A percentile compares a stretch with the other conserved stretches of the same genome.
Conservation (phyloP, 768 basidiomycete genomes). For the Chalciporus chontae region DNA sequence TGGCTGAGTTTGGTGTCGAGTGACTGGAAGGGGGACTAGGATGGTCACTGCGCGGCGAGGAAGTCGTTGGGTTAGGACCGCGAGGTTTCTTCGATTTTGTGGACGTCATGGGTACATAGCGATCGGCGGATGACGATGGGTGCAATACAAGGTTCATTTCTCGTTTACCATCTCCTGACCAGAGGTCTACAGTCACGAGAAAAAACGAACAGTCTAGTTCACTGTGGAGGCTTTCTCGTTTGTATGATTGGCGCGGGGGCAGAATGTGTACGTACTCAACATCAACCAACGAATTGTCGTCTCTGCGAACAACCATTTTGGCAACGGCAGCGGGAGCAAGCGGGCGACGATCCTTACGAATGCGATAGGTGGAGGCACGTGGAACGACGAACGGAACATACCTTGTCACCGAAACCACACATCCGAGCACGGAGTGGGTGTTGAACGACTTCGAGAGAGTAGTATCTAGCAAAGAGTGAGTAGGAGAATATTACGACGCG, state of each 20-base stretch:
- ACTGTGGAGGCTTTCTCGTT: constrained; percentile 36
- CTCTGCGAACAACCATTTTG: constrained; percentile 71
- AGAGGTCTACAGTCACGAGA: constrained; percentile 88
- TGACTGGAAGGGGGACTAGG: constrained; percentile 48
- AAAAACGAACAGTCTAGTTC: constrained; percentile 87
- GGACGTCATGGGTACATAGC: constrained; percentile 51
- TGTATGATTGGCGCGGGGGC: neutral
- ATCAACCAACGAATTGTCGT: constrained; percentile 65
- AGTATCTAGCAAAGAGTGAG: constrained; percentile 48
- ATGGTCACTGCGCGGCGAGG: constrained; percentile 31
- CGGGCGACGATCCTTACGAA: constrained; percentile 78
- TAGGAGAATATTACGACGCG: constrained; percentile 3
- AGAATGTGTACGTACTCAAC: constrained; percentile 58
- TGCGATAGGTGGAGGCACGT: constrained; percentile 11
- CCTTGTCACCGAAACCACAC: constrained; percentile 97
- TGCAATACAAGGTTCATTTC: constrained; percentile 91
- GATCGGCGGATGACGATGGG: constrained; percentile 68
- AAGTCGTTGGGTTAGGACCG: constrained; percentile 33
- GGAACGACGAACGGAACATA: constrained; percentile 32
- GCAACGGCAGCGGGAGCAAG: constrained; percentile 88
- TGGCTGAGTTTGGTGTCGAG: constrained; percentile 45
- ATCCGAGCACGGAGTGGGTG: constrained; percentile 88
- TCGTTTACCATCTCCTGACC: constrained; percentile 76
- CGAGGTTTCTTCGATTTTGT: constrained; percentile 36
- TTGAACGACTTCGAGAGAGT: constrained; percentile 82